Evolutionary conservation across 1,284 basidiomycete genomes (phyloP), one percentile per base, ranked within the genome.

Genomic region (Macrocybe sp.): DNA sequence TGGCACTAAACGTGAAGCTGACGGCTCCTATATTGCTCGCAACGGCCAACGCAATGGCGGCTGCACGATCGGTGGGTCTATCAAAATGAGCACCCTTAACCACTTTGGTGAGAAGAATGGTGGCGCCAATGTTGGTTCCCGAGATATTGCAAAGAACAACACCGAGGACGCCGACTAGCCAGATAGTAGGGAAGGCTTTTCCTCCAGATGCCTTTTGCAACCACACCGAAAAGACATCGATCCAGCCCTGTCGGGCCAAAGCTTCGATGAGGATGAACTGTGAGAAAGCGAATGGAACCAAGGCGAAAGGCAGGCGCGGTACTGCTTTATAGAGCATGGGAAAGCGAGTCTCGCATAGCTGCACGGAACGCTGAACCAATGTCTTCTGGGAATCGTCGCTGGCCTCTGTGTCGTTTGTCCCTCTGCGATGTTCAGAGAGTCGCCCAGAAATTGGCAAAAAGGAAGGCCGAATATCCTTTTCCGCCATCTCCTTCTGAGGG

Each of bases 81-180:
- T 67, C 60, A 12, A 74, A 63, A 6, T 50, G 36, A 7, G 68
- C 64, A 8, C 70, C 71, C 12, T 70, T 67, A 7, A 74, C 65
- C 7, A 76, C 62, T 59, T 77, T 76, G 7, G 74, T 76, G 16
- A 97, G 79, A 29, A 99, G 75, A 60, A 99, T 96, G 0, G 95
- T 97, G 2, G 92, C 90, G 37, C 95, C 96, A 48, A 98, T 97
- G 64, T 97, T 97, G 7, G 95, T 97, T 0, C 94, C 94, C 16
- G 89, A 83, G 42, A 94, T 63, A 61, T 97, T 97, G 68, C 93
- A 97, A 10, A 94, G 73, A 29, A 94, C 60, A 39, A 93, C 85
- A 1, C 81, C 79, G 4, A 83, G 63, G 10, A 79, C 62, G 12
- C 81, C 80, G 9, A 81, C 61, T 30, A 85, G 50, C 81, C 81